These are phyloP conservation scores for Cryphonectria carpinicola DNA, from an alignment of 2,329 filamentous ascomycete genomes.

Conservation along the genomic window DNA sequence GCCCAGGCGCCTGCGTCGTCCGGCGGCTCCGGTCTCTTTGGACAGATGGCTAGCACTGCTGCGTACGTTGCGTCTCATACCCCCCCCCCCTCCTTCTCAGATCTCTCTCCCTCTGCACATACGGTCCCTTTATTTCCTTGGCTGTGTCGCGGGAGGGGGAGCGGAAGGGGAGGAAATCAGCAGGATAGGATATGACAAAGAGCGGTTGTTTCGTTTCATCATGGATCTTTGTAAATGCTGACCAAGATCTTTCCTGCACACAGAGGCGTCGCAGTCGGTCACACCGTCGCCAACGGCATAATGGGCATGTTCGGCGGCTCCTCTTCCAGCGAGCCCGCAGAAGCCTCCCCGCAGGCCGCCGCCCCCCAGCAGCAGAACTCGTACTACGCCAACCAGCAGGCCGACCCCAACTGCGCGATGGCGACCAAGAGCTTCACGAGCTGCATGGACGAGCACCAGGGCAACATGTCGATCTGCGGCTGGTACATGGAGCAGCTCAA, in stretches of 20 bases:
- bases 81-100: background rate
- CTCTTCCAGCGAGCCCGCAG: conserved; percentile 55
- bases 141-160: no score
- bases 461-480: conserved; percentile 93
- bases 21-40: conserved; percentile 81
- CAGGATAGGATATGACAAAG: background rate
- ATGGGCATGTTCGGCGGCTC: conserved; percentile 85
- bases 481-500: conserved; percentile 99
- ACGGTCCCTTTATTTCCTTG: background rate
- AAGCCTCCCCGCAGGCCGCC: conserved; percentile 51
- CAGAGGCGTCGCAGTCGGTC: conserved; percentile 95
- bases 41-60: conserved; percentile 96
- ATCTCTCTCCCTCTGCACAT: background rate
- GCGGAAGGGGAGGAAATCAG: background rate
- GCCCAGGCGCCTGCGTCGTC: conserved; percentile 52
- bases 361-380: conserved; percentile 58
- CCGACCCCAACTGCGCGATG: conserved; percentile 71
- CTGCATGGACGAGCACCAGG: conserved; percentile 95
- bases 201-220: background rate
- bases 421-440: conserved; percentile 86
- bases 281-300: conserved; percentile 92
- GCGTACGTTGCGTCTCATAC: conserved; percentile 69
- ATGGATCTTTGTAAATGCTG: conserved; percentile 26
- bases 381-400: conserved; percentile 57
- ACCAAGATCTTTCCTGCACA: conserved; percentile 28